Evolutionary conservation across 352 stramenopile genomes (phyloP).

Genomic region (Pythium guiyangense): DNA sequence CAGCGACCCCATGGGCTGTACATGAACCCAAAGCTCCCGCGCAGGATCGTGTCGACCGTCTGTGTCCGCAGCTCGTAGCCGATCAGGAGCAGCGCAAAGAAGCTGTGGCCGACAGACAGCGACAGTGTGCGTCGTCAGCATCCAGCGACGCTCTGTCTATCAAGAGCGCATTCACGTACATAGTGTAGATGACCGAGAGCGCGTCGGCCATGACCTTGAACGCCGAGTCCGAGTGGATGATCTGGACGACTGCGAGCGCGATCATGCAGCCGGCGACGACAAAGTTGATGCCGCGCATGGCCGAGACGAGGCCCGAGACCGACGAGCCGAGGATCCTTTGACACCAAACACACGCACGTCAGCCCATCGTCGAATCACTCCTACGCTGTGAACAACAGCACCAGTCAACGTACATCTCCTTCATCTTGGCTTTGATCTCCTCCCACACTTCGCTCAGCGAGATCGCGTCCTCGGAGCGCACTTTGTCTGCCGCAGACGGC

Average conservation of each 20-base stretch:
- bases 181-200: conserved; percentile 83
- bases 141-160: not conserved
- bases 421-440: conserved; percentile 77
- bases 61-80: conserved; percentile 80
- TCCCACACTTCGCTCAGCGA: conserved; percentile 82
- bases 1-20: conserved; percentile 86
- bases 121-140: not conserved
- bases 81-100: conserved; percentile 80
- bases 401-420: conserved; percentile 54
- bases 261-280: conserved; percentile 73
- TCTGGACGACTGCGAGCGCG: conserved; percentile 57
- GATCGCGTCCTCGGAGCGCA: conserved; percentile 56
- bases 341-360: not conserved
- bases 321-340: conserved; percentile 75
- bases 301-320: conserved; percentile 69
- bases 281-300: conserved; percentile 77
- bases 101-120: conserved; percentile 27
- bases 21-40: conserved; percentile 85
- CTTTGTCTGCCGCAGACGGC: conserved; percentile 73
- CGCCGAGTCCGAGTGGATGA: conserved; percentile 58
- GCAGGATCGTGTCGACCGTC: conserved; percentile 60
- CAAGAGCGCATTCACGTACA: conserved; percentile 33
- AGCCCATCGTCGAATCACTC: not conserved
- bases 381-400: not conserved
- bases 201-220: conserved; percentile 73